Evolutionary conservation across 2,329 filamentous ascomycete species (phyloP).

Genomic region (Cordyceps tenuipes): DNA sequence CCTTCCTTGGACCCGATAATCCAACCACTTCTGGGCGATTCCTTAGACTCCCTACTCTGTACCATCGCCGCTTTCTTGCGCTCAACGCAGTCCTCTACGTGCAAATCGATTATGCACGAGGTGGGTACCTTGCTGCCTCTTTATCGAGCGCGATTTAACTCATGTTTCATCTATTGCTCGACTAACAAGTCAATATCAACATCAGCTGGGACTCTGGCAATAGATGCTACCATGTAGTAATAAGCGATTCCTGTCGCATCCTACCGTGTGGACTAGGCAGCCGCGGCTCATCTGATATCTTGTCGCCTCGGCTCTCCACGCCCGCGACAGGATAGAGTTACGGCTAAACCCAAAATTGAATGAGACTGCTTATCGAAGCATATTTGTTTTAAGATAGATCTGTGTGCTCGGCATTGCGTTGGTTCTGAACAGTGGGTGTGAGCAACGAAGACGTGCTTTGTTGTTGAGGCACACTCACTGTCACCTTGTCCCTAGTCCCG

Average conservation of each 20-base stretch:
- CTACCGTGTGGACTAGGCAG: too few species aligned
- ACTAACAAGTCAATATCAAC: neutral
- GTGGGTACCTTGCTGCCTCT: neutral
- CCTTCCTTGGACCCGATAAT: neutral
- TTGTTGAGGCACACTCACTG: too few species aligned
- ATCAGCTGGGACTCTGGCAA: neutral
- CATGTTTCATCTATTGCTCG: neutral
- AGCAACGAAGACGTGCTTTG: too few species aligned
- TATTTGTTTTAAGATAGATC: too few species aligned
- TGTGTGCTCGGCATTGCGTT: too few species aligned
- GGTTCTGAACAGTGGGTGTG: too few species aligned
- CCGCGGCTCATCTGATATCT: too few species aligned
- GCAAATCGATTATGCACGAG: neutral
- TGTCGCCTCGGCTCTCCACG: too few species aligned
- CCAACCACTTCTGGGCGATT: neutral
- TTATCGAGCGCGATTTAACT: neutral
- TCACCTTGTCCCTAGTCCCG: too few species aligned
- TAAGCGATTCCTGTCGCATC: neutral
- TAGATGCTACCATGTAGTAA: neutral
- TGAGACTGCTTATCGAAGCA: too few species aligned
- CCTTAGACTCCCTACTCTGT: neutral
- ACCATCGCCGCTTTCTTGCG: neutral
- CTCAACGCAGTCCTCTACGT: neutral
- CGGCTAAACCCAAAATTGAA: too few species aligned
- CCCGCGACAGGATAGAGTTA: too few species aligned